Conservation (phyloP, 2,329 filamentous ascomycete species). For the Venturiaceae sp. region DNA sequence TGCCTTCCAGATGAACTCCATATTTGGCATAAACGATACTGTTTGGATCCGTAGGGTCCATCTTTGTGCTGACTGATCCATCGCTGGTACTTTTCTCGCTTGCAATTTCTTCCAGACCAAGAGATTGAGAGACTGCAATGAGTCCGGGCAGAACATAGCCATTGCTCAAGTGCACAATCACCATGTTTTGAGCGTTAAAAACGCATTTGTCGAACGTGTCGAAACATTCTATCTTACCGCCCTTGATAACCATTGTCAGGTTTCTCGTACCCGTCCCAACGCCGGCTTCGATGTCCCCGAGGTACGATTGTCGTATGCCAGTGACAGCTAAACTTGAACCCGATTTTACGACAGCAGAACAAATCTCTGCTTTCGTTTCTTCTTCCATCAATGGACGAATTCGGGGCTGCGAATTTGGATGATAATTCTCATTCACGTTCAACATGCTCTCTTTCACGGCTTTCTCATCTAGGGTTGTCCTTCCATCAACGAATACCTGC, state of each 20-base stretch:
- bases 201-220: background rate
- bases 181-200: conserved; percentile 21
- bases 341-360: background rate
- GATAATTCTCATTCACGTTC: conserved; percentile 9
- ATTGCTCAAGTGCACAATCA: conserved; percentile 41
- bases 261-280: background rate
- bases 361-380: background rate
- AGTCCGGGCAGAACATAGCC: conserved; percentile 53
- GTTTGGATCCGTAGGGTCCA: conserved; percentile 9
- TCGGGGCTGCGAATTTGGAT: conserved; percentile 2
- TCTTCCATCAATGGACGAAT: conserved; percentile 27
- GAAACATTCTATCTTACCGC: conserved; percentile 4
- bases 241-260: background rate
- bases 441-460: conserved; percentile 6
- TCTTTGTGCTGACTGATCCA: conserved; percentile 47
- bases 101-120: conserved; percentile 56
- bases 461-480: conserved; percentile 38
- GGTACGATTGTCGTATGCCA: conserved; percentile 1
- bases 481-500: conserved; percentile 34
- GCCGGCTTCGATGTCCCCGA: too few species aligned
- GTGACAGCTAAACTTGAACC: background rate
- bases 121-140: conserved; percentile 48
- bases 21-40: conserved; percentile 12
- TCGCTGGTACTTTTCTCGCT: conserved; percentile 39
- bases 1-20: conserved; percentile 29